These are phyloP conservation scores for Flagelloscypha sp. DNA, from an alignment of 768 basidiomycete species.

Conservation along the genomic window DNA sequence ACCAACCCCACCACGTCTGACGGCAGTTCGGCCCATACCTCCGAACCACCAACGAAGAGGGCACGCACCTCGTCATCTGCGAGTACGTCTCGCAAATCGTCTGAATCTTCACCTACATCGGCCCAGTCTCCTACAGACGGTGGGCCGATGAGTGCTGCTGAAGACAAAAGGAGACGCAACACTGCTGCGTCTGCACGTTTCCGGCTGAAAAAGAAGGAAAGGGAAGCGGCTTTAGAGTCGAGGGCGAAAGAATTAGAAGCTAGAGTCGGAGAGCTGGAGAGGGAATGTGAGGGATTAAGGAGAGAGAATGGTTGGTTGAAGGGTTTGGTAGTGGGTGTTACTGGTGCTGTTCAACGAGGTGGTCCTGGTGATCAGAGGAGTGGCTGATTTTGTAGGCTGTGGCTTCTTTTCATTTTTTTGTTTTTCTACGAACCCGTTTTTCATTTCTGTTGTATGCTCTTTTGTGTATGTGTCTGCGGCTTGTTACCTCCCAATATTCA, in stretches of 20 bases:
- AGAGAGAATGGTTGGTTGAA: slow-evolving; percentile 92
- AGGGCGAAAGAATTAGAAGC: slow-evolving; percentile 79
- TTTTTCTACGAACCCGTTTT: too few species aligned
- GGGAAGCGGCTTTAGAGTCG: slow-evolving; percentile 81
- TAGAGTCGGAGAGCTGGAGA: slow-evolving; percentile 74
- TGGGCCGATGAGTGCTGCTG: slow-evolving; percentile 41
- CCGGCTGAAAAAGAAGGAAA: slow-evolving; percentile 92
- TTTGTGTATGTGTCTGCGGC: too few species aligned
- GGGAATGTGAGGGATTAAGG: slow-evolving; percentile 82
- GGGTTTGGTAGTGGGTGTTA: slow-evolving; percentile 82
- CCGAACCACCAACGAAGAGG: slow-evolving; percentile 40
- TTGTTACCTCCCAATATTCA: too few species aligned
- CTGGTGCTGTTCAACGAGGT: slow-evolving; percentile 63
- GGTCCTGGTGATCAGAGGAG: too few species aligned
- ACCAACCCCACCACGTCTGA: slow-evolving; percentile 12
- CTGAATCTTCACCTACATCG: slow-evolving; percentile 28
- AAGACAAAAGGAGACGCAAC: slow-evolving; percentile 91
- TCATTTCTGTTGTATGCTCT: too few species aligned
- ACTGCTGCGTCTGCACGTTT: slow-evolving; percentile 92
- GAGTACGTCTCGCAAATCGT: slow-evolving; percentile 47
- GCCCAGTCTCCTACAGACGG: slow-evolving; percentile 21
- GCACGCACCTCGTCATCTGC: too few species aligned
- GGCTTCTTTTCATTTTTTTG: too few species aligned
- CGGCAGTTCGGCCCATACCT: slow-evolving; percentile 13
- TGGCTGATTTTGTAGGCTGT: too few species aligned